phyloP scores from a whole-genome alignment of 2,329 filamentous ascomycete genomes.

The Coniochaeta hoffmannii region DNA sequence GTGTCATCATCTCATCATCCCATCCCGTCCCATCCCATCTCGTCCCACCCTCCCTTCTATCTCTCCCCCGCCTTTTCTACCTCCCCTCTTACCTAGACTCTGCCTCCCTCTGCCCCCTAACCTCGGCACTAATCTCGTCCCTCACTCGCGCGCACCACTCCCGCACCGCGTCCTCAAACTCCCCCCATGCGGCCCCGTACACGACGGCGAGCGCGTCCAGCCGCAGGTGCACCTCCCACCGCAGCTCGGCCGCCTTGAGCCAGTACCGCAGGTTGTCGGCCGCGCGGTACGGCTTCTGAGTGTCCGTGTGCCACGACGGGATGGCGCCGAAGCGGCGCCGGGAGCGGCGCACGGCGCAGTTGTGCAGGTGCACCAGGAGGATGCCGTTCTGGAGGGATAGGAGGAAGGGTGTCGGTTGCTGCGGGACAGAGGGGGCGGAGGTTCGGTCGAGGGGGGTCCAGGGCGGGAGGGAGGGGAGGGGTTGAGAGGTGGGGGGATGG shows the following conservation, averaged over 20 bases:
- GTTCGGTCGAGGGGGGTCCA: slow-evolving; percentile 53
- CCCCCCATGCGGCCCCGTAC: slow-evolving; percentile 69
- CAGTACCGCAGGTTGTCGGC: slow-evolving; percentile 94
- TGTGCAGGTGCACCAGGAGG: slow-evolving; percentile 79
- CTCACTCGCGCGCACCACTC: slow-evolving; percentile 78
- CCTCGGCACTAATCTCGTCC: slow-evolving; percentile 72
- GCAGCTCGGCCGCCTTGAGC: slow-evolving; percentile 89
- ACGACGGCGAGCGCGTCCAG: slow-evolving; percentile 85
- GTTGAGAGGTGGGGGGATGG: slow-evolving; percentile 37
- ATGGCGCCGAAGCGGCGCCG: slow-evolving; percentile 84
- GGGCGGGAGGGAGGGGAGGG: slow-evolving; percentile 51
- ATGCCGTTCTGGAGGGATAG: slow-evolving; percentile 69
- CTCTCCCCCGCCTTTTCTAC: slow-evolving; percentile 70
- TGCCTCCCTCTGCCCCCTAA: too few species aligned
- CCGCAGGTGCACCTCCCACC: slow-evolving; percentile 80
- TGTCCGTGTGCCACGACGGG: slow-evolving; percentile 83
- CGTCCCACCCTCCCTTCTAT: not conserved
- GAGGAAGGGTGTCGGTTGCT: slow-evolving; percentile 64
- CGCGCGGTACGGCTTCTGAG: slow-evolving; percentile 85
- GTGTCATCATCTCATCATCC: not conserved
- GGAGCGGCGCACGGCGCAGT: slow-evolving; percentile 77
- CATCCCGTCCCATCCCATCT: not conserved
- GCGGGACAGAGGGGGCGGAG: too few species aligned
- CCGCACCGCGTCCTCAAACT: slow-evolving; percentile 76
- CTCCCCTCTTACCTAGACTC: slow-evolving; percentile 71